Percentiles rank a stretch among this genome's conserved stretches.
Conservation (phyloP, 306 rosid species). For the Adenanthera pavonina region DNA sequence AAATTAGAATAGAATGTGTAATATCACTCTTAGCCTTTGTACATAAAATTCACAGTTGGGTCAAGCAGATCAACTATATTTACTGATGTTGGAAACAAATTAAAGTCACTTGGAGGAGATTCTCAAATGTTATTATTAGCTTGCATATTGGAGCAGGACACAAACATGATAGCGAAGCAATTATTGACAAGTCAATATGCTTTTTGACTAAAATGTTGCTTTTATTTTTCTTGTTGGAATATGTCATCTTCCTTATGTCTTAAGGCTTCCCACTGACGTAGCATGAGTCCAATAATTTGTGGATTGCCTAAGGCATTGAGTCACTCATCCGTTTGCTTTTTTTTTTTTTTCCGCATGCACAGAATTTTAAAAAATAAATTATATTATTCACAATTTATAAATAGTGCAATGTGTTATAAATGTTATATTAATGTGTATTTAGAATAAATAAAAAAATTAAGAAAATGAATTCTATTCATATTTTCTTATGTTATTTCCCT, state of each 20-base stretch:
- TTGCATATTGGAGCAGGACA: neutral
- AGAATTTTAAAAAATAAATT: too few relatives aligned
- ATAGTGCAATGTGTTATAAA: too few relatives aligned
- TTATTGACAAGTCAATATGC: neutral
- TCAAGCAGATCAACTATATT: neutral
- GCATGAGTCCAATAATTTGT: neutral
- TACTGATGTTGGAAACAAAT: neutral
- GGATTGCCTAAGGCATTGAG: neutral
- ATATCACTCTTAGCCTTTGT: too few relatives aligned
- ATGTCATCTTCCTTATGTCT: constrained; percentile 5
- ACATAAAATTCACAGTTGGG: too few relatives aligned
- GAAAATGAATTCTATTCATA: too few relatives aligned
- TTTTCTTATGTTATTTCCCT: neutral
- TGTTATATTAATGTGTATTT: neutral
- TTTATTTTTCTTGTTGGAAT: neutral
- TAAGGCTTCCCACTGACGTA: neutral
- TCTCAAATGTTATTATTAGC: neutral
- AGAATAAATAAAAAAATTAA: too few relatives aligned
- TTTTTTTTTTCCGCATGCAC: neutral
- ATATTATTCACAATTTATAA: too few relatives aligned
- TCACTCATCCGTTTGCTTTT: neutral
- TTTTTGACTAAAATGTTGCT: constrained; percentile 3
- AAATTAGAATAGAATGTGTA: too few relatives aligned
- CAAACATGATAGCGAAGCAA: neutral
- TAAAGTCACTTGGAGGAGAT: neutral